Evolutionary conservation across 169 alveolate species (phyloP).

Genomic region (Plasmodium gonderi): DNA sequence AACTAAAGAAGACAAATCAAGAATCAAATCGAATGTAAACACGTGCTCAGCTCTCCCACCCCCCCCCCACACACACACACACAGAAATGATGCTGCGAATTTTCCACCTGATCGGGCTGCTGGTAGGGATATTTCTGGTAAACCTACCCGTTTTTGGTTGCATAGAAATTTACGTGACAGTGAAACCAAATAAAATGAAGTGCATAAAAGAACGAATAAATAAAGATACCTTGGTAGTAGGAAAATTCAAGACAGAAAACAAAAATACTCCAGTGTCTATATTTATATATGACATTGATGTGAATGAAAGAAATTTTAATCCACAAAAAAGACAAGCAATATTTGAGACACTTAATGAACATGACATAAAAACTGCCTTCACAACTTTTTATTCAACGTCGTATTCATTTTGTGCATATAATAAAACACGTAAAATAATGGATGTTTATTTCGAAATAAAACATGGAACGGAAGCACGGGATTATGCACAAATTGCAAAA

Average conservation of each 20-base stretch:
- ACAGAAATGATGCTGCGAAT: not conserved
- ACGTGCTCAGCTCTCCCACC: no score
- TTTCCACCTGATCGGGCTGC: not conserved
- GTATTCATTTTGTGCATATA: conserved; percentile 61
- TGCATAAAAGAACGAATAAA: conserved; percentile 60
- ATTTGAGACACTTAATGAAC: conserved; percentile 48
- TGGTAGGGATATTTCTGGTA: not conserved
- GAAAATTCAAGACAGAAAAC: conserved; percentile 35
- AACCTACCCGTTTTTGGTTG: not conserved
- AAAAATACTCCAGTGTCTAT: not conserved
- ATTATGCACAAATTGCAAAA: conserved; percentile 51
- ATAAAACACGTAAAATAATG: not conserved
- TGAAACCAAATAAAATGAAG: conserved; percentile 23
- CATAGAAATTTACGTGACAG: conserved; percentile 25
- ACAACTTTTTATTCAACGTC: conserved; percentile 50
- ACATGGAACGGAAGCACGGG: conserved; percentile 65
- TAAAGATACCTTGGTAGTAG: conserved; percentile 42
- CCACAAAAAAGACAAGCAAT: conserved; percentile 2
- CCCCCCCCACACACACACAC: not conserved
- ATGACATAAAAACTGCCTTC: conserved; percentile 66
- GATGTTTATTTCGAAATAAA: conserved; percentile 45
- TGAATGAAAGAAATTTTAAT: conserved; percentile 24
- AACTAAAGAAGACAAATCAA: no score
- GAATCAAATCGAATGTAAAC: no score
- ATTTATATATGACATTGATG: conserved; percentile 35